Percentiles rank a stretch among this genome's conserved stretches.
phyloP scores from a whole-genome alignment of 2,329 filamentous ascomycete genomes.

The Rosellinia necatrix region DNA sequence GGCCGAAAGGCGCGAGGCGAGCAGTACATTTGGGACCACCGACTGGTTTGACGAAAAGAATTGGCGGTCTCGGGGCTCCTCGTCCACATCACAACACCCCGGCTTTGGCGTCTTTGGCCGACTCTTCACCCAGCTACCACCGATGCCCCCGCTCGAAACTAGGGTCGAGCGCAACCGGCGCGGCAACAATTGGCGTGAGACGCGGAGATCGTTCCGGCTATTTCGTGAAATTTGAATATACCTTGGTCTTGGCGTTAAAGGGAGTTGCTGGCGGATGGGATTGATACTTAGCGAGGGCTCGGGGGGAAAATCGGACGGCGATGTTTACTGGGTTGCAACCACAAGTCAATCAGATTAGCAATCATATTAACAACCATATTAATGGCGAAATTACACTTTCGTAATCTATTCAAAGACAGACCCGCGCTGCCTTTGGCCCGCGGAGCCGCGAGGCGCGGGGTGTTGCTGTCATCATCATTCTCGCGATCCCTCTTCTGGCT shows the following conservation, averaged over 20 bases:
- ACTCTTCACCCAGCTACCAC: constrained; percentile 7
- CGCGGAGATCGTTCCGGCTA: background rate
- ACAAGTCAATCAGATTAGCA: too few relatives aligned
- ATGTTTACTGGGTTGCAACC: too few relatives aligned
- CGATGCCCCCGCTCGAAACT: background rate
- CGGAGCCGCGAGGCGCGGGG: too few relatives aligned
- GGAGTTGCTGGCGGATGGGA: background rate
- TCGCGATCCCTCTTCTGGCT: too few relatives aligned
- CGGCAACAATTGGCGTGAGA: constrained; percentile 1
- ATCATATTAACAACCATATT: too few relatives aligned
- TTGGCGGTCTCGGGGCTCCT: background rate
- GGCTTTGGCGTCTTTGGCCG: constrained; percentile 2
- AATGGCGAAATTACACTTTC: too few relatives aligned
- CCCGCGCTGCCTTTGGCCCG: too few relatives aligned
- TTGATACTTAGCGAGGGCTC: background rate
- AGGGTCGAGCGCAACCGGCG: background rate
- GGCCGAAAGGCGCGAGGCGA: background rate
- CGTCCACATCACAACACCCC: background rate
- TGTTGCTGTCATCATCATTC: too few relatives aligned
- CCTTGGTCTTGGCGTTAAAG: background rate
- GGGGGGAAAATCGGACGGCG: background rate
- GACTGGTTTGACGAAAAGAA: constrained; percentile 6
- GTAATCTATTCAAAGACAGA: too few relatives aligned
- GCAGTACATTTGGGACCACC: background rate
- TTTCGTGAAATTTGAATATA: background rate